A percentile compares a stretch with the other conserved stretches of the same genome.
phyloP scores from a whole-genome alignment of 2,329 filamentous ascomycete species.

The Phialophora expanda region DNA sequence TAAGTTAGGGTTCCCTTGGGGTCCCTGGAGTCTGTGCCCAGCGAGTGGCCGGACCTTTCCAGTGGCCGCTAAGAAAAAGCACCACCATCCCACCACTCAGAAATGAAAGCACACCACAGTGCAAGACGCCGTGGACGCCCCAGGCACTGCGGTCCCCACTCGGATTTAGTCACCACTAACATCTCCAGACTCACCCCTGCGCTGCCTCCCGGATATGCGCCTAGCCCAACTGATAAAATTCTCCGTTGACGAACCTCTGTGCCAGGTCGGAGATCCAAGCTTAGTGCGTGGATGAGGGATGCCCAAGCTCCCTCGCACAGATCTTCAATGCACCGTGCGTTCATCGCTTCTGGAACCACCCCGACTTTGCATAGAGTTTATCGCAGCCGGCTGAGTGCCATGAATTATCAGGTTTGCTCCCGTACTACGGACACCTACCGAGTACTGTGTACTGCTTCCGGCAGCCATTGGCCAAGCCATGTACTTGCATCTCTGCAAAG shows the following conservation, averaged over 20 bases:
- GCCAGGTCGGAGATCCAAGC: neutral
- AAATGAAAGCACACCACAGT: conserved; percentile 6
- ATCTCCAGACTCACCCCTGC: conserved; percentile 2
- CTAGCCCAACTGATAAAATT: conserved; percentile 19
- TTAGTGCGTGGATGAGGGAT: neutral
- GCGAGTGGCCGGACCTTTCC: conserved; percentile 8
- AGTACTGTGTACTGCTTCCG: neutral
- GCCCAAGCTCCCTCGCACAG: conserved; percentile 11
- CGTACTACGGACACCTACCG: neutral
- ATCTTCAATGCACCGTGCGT: neutral
- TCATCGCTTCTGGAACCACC: neutral
- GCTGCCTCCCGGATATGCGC: conserved; percentile 12
- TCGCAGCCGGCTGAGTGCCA: conserved; percentile 2
- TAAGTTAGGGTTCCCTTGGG: neutral
- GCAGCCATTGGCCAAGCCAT: conserved; percentile 17
- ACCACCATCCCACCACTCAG: conserved; percentile 6
- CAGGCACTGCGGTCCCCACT: neutral
- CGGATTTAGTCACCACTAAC: neutral
- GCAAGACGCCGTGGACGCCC: neutral
- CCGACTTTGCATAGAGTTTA: neutral
- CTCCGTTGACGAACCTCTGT: conserved; percentile 19
- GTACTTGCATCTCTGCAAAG: conserved; percentile 19
- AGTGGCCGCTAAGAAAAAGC: conserved; percentile 9
- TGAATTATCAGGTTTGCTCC: conserved; percentile 24
- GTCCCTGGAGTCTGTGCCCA: neutral